phyloP scores from a whole-genome alignment of 2,329 filamentous ascomycete species.

The Arthrobotrys sphaeroides region DNA sequence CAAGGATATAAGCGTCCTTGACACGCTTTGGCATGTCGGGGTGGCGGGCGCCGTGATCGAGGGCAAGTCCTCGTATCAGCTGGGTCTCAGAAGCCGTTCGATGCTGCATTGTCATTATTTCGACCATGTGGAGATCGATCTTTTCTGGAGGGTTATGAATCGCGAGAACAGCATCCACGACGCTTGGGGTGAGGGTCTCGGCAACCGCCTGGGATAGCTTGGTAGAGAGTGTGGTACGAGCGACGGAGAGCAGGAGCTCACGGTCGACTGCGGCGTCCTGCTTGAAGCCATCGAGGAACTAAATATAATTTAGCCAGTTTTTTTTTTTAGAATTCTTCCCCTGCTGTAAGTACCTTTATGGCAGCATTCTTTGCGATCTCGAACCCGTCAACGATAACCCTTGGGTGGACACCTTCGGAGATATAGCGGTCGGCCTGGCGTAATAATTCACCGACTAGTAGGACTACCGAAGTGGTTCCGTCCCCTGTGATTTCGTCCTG shows the following conservation, averaged over 20 bases:
- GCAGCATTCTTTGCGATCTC: conserved; percentile 95
- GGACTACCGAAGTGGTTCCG: conserved; percentile 94
- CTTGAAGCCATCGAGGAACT: conserved; percentile 97
- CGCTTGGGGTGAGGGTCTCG: conserved; percentile 88
- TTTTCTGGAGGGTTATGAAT: conserved; percentile 91
- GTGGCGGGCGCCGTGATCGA: conserved; percentile 95
- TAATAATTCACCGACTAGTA: conserved; percentile 93
- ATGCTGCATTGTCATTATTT: conserved; percentile 99
- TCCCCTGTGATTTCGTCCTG: conserved; percentile 99
- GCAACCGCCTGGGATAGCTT: conserved; percentile 92
- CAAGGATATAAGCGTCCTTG: conserved; percentile 94
- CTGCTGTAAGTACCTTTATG: conserved; percentile 72
- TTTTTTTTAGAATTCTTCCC: not conserved
- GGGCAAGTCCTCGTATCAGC: conserved; percentile 87
- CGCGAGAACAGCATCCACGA: conserved; percentile 93
- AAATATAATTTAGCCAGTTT: conserved; percentile 36
- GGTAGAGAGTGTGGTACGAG: conserved; percentile 90
- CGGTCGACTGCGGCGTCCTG: conserved; percentile 86
- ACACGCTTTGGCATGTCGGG: conserved; percentile 98
- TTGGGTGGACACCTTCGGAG: conserved; percentile 92
- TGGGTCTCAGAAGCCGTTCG: conserved; percentile 94
- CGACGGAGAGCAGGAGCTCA: conserved; percentile 91
- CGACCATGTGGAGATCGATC: conserved; percentile 97
- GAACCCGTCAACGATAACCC: conserved; percentile 96
- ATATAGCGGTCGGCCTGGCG: conserved; percentile 98